phyloP scores from a whole-genome alignment of 306 rosid genomes.

The Alnus rubra region DNA sequence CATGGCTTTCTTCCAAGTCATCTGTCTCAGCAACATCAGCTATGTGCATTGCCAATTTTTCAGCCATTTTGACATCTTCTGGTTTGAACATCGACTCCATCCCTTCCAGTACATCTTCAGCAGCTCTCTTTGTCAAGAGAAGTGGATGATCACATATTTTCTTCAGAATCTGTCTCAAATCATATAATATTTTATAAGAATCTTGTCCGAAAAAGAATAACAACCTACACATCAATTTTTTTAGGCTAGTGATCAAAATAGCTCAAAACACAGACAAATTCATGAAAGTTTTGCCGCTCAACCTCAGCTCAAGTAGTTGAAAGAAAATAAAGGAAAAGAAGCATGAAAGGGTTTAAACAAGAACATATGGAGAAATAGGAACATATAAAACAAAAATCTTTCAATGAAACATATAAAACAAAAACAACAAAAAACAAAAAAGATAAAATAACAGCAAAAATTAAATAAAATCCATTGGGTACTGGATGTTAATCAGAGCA shows the following conservation, averaged over 20 bases:
- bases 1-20: slow-evolving; percentile 56
- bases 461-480: background rate
- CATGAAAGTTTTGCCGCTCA: background rate
- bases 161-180: slow-evolving; percentile 66
- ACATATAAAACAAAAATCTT: background rate
- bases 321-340: background rate
- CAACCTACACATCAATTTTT: background rate
- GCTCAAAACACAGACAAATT: background rate
- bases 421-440: no score
- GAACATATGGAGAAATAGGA: background rate
- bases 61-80: slow-evolving; percentile 66
- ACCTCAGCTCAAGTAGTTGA: background rate
- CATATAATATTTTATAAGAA: slow-evolving; percentile 21
- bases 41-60: slow-evolving; percentile 71
- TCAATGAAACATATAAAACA: no score
- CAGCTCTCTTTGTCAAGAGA: slow-evolving; percentile 86
- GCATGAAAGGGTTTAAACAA: background rate
- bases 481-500: background rate
- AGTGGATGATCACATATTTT: slow-evolving; percentile 95
- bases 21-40: slow-evolving; percentile 75
- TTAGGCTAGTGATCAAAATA: background rate
- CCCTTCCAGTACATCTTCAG: slow-evolving; percentile 90
- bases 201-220: background rate
- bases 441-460: background rate
- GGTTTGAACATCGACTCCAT: slow-evolving; percentile 71